Evolutionary conservation across 1,284 basidiomycete genomes (phyloP).

Genomic region (Leccinum pallidistipes): DNA sequence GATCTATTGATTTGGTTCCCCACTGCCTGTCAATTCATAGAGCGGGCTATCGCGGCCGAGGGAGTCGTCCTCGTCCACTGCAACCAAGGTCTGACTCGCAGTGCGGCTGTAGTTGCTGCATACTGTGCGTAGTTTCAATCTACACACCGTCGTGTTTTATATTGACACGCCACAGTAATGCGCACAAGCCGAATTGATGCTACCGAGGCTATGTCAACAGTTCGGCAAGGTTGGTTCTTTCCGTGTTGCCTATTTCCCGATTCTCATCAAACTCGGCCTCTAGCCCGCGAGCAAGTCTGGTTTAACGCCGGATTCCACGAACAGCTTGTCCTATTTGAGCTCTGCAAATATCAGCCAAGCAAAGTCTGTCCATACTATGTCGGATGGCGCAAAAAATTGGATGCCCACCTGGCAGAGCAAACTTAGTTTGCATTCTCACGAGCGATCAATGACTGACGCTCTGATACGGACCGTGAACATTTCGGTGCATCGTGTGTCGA

Average conservation of each 20-base stretch:
- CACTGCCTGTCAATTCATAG: slow-evolving; percentile 77
- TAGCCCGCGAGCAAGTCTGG: slow-evolving; percentile 79
- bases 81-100: slow-evolving; percentile 78
- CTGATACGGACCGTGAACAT: slow-evolving; percentile 16
- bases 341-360: slow-evolving; percentile 69
- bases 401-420: slow-evolving; percentile 24
- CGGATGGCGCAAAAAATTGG: slow-evolving; percentile 49
- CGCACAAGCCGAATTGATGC: slow-evolving; percentile 54
- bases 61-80: slow-evolving; percentile 85
- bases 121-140: slow-evolving; percentile 54
- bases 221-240: slow-evolving; percentile 53
- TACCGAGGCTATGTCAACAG: slow-evolving; percentile 59
- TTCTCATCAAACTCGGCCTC: slow-evolving; percentile 6
- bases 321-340: slow-evolving; percentile 73
- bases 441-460: slow-evolving; percentile 9
- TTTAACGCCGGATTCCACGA: slow-evolving; percentile 75
- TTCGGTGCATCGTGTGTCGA: slow-evolving; percentile 7
- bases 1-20: slow-evolving; percentile 80
- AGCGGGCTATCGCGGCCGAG: slow-evolving; percentile 62
- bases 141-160: not conserved
- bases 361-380: slow-evolving; percentile 63
- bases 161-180: slow-evolving; percentile 60
- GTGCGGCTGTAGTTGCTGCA: slow-evolving; percentile 80
- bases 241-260: slow-evolving; percentile 1
- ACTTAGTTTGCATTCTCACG: slow-evolving; percentile 9